Evolutionary conservation across 345 rosid genomes (phyloP).

Genomic region (Lumnitzera littorea): DNA sequence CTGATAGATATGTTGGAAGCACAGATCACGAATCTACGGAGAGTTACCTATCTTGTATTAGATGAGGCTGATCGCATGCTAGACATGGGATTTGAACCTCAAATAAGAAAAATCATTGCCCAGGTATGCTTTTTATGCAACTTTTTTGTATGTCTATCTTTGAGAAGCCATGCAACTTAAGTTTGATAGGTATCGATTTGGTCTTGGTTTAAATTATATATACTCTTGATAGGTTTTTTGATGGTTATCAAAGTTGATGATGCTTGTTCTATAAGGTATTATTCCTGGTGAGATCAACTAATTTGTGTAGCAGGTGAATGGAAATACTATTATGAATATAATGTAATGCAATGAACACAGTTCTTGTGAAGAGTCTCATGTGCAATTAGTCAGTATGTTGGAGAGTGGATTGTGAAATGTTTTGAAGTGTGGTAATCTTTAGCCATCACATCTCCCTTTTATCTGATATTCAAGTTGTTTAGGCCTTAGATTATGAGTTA

Average conservation of each 20-base stretch:
- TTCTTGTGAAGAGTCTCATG: too few species aligned
- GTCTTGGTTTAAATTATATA: too few species aligned
- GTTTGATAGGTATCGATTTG: too few species aligned
- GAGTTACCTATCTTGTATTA: constrained; percentile 92
- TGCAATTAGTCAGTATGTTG: too few species aligned
- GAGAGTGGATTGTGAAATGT: too few species aligned
- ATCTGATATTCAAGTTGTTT: too few species aligned
- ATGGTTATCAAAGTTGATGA: not conserved
- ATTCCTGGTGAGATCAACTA: not conserved
- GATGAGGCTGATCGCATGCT: constrained; percentile 98
- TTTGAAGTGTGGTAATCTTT: too few species aligned
- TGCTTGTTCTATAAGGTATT: not conserved
- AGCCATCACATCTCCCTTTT: too few species aligned
- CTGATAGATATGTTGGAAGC: constrained; percentile 90
- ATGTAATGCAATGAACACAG: too few species aligned
- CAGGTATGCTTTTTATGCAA: constrained; percentile 39
- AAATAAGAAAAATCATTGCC: constrained; percentile 76
- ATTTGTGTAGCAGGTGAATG: too few species aligned
- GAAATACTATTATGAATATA: too few species aligned
- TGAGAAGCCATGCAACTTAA: not conserved
- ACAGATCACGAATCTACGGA: constrained; percentile 66
- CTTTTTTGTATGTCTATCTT: not conserved
- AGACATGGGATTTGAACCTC: constrained; percentile 99
- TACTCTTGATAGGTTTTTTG: not conserved
- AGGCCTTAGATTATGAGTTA: too few species aligned